phyloP scores from a whole-genome alignment of 139 green algal genomes.

The Coccomyxa sp. region DNA sequence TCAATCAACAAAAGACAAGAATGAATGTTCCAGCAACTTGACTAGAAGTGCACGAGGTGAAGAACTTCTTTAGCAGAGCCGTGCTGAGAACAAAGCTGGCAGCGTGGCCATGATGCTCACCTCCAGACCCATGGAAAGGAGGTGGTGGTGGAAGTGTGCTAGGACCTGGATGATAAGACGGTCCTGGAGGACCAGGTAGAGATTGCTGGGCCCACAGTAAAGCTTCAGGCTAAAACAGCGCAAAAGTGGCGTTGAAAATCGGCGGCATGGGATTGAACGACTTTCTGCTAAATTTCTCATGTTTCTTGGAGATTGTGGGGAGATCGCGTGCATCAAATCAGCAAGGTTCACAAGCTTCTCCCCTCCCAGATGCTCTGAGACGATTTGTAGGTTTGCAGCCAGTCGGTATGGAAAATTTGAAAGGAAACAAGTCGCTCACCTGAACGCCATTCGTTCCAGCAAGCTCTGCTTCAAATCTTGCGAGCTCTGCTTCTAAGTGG shows the following conservation, averaged over 20 bases:
- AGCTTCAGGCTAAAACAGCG: constrained; percentile 4
- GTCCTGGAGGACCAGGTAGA: neutral
- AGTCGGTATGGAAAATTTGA: no score
- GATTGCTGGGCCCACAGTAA: neutral
- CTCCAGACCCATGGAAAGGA: no score
- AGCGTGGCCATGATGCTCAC: no score
- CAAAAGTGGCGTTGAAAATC: neutral
- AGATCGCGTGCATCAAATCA: neutral
- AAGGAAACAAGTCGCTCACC: neutral
- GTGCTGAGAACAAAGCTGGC: no score
- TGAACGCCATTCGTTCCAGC: neutral
- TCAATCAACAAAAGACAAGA: no score
- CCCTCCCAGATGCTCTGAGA: neutral
- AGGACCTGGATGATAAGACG: no score
- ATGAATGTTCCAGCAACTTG: no score
- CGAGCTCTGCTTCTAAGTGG: constrained; percentile 38
- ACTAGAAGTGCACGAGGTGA: no score
- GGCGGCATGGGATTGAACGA: neutral
- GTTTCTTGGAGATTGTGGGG: neutral
- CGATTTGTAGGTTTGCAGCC: no score
- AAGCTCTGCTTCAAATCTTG: constrained; percentile 38
- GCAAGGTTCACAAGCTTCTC: neutral
- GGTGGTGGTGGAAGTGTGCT: neutral
- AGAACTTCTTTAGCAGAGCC: no score
- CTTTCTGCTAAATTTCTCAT: neutral